A percentile compares a stretch with the other conserved stretches of the same genome.
Evolutionary conservation across 768 basidiomycete species (phyloP).

Genomic region (Phanerochaete carnosa): DNA sequence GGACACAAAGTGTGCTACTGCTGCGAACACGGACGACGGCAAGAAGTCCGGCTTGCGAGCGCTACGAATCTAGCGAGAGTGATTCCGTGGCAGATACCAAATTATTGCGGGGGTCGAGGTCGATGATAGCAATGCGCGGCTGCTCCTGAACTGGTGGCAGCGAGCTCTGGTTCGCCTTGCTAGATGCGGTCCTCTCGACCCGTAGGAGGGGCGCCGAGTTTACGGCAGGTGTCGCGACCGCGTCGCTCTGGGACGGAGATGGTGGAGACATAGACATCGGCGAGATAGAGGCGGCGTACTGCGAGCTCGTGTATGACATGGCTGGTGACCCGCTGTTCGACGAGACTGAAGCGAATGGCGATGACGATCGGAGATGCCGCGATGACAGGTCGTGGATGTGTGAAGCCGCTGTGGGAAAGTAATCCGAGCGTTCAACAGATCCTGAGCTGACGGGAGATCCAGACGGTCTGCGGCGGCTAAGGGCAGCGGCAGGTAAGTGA

Average conservation of each 20-base stretch:
- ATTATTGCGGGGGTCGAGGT: not conserved
- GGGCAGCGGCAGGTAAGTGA: conserved; percentile 16
- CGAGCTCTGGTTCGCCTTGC: not conserved
- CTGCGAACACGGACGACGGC: not conserved
- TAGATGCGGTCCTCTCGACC: not conserved
- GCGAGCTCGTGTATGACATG: conserved; percentile 54
- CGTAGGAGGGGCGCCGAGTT: not conserved
- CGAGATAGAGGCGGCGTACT: conserved; percentile 27
- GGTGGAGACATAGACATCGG: conserved; percentile 29
- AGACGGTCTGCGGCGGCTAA: conserved; percentile 19
- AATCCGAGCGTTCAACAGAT: not conserved
- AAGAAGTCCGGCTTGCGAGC: not conserved
- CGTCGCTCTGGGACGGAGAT: conserved; percentile 21
- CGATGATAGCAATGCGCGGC: conserved; percentile 8
- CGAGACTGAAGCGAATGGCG: conserved; percentile 30
- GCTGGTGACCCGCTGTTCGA: conserved; percentile 54
- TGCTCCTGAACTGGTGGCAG: not conserved
- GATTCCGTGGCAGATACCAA: conserved; percentile 2
- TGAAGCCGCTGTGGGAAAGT: not conserved
- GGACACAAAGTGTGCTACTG: not conserved
- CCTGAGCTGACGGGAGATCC: conserved; percentile 18
- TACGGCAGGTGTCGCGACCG: not conserved
- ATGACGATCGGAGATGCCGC: conserved; percentile 13
- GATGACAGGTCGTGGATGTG: not conserved
- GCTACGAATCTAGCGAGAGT: conserved; percentile 3